Conservation (phyloP, 208 protist genomes). For the Naegleria lovaniensis region DNA sequence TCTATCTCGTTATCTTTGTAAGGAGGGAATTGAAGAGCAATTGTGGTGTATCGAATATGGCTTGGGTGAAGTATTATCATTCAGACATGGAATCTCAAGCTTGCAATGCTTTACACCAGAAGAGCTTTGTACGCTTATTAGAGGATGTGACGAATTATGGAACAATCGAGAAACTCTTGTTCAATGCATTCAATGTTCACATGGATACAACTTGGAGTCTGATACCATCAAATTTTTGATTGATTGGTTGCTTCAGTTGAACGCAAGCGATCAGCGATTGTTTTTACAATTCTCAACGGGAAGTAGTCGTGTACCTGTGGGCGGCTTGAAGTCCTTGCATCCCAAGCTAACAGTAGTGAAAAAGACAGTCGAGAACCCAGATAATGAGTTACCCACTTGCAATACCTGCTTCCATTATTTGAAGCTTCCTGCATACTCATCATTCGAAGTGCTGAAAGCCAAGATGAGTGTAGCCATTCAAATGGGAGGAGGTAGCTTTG, state of each 20-base stretch:
- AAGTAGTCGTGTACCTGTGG: background rate
- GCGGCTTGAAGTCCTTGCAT: background rate
- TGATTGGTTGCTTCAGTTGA: background rate
- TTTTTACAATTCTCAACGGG: conserved; percentile 27
- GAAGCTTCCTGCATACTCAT: conserved; percentile 84
- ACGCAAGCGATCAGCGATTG: background rate
- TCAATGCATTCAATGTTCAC: background rate
- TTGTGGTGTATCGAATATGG: background rate
- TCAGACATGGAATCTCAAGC: background rate
- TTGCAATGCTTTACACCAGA: background rate
- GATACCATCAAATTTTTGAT: background rate
- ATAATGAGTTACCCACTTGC: conserved; percentile 71
- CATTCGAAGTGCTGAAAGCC: conserved; percentile 55
- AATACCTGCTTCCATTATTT: conserved; percentile 92
- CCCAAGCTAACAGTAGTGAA: conserved; percentile 20
- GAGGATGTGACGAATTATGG: background rate
- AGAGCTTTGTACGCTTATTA: background rate
- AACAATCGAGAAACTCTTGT: background rate
- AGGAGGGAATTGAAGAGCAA: background rate
- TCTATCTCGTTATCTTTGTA: background rate
- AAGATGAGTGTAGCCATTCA: conserved; percentile 59
- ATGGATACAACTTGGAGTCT: conserved; percentile 7
- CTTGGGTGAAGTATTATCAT: background rate
- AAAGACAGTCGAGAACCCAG: conserved; percentile 7
- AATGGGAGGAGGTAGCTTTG: conserved; percentile 64